Evolutionary conservation across 257 asterid species (phyloP).

Genomic region (Gynochthodes officinalis): DNA sequence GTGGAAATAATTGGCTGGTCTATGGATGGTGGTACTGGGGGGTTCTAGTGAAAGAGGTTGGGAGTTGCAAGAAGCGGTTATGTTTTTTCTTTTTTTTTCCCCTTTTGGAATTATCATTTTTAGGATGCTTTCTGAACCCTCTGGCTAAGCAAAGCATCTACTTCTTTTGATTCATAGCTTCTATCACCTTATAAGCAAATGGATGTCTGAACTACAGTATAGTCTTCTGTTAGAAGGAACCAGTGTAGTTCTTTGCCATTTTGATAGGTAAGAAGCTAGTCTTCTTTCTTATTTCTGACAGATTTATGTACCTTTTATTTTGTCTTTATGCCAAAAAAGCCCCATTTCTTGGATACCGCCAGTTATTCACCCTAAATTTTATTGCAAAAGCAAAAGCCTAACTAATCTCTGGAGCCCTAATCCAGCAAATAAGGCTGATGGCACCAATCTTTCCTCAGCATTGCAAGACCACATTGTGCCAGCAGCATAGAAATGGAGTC

Average conservation of each 20-base stretch:
- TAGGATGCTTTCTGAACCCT: neutral
- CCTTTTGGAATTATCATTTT: neutral
- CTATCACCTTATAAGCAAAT: too few species aligned
- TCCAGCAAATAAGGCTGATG: neutral
- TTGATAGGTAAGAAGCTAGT: neutral
- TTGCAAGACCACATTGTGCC: neutral
- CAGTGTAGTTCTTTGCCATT: neutral
- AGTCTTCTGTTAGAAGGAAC: neutral
- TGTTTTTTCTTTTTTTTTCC: neutral
- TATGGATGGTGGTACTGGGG: too few species aligned
- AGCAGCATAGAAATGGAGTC: neutral
- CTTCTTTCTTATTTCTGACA: neutral
- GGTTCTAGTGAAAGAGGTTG: neutral
- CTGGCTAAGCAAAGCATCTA: neutral
- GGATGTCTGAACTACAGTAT: neutral
- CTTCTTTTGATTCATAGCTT: neutral
- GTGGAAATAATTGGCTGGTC: too few species aligned
- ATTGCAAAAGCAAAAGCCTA: neutral
- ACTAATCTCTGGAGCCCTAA: neutral
- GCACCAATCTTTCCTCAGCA: neutral
- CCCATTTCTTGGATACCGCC: neutral
- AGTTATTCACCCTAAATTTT: neutral
- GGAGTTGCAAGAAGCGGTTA: neutral
- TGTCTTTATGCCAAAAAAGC: neutral
- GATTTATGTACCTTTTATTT: neutral